Evolutionary conservation across 257 asterid species (phyloP).

Genomic region (Solanum appendiculatum): DNA sequence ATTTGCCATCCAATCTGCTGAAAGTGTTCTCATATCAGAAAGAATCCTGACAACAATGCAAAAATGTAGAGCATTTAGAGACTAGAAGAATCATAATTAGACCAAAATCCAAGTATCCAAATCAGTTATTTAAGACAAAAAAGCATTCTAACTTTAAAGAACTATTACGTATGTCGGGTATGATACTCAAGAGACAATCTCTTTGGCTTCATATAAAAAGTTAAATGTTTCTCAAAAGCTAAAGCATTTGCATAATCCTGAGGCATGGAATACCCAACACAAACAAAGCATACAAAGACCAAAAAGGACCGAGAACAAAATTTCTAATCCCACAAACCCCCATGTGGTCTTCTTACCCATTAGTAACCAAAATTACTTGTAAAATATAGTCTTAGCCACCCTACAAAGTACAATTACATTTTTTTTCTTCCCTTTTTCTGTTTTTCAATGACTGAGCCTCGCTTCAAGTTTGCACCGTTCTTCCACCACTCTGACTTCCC

Average conservation of each 20-base stretch:
- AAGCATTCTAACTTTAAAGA: background rate
- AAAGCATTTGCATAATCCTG: background rate
- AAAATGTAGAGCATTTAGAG: slow-evolving; percentile 4
- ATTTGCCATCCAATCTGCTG: slow-evolving; percentile 99
- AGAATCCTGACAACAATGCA: slow-evolving; percentile 65
- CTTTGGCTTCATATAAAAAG: background rate
- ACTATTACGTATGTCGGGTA: background rate
- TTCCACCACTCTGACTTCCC: background rate
- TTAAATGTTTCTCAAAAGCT: background rate
- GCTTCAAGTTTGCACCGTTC: background rate
- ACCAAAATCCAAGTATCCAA: background rate
- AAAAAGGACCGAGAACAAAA: background rate
- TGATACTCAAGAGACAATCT: background rate
- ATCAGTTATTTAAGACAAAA: background rate
- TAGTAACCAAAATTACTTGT: background rate
- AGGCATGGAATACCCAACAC: background rate
- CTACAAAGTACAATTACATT: background rate
- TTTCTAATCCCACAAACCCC: background rate
- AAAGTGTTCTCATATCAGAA: slow-evolving; percentile 96
- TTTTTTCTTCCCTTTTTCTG: background rate
- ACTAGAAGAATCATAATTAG: background rate
- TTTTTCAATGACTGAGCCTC: background rate
- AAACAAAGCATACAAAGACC: background rate
- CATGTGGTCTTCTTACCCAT: background rate
- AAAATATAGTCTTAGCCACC: background rate